phyloP scores from a whole-genome alignment of 2,329 filamentous ascomycete species.

The Cladosporium velox region DNA sequence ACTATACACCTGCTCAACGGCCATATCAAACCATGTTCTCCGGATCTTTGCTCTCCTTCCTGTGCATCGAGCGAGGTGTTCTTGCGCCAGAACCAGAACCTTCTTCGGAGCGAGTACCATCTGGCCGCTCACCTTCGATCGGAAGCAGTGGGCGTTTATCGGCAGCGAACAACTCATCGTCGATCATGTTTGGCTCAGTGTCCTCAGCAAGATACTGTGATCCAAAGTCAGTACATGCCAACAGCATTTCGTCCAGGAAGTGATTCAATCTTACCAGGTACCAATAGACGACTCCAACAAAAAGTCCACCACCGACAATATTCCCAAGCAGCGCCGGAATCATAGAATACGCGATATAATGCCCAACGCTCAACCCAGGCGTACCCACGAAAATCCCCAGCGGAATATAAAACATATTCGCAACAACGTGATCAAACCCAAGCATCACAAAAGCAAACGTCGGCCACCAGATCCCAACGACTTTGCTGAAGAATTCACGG shows the following conservation, averaged over 20 bases:
- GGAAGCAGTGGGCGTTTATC: not conserved
- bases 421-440: conserved; percentile 57
- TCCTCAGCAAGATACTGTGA: conserved; percentile 5
- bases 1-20: not conserved
- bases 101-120: not conserved
- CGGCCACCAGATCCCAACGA: conserved; percentile 59
- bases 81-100: conserved; percentile 3
- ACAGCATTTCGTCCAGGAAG: not conserved
- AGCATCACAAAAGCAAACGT: conserved; percentile 55
- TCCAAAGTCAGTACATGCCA: not conserved
- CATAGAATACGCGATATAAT: conserved; percentile 61
- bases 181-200: not conserved
- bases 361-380: conserved; percentile 46
- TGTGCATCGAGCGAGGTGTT: not conserved
- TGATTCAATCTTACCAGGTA: conserved; percentile 39
- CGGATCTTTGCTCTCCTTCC: conserved; percentile 12
- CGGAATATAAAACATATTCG: conserved; percentile 38
- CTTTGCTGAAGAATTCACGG: conserved; percentile 55
- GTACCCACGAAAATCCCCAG: conserved; percentile 54
- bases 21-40: conserved; percentile 10
- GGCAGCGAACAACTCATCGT: conserved; percentile 4
- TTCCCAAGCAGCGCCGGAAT: conserved; percentile 58
- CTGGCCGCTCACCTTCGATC: not conserved
- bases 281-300: conserved; percentile 55
- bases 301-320: conserved; percentile 55